Conservation (phyloP, 2,329 filamentous ascomycete genomes). For the Penicillium brevicompactum region DNA sequence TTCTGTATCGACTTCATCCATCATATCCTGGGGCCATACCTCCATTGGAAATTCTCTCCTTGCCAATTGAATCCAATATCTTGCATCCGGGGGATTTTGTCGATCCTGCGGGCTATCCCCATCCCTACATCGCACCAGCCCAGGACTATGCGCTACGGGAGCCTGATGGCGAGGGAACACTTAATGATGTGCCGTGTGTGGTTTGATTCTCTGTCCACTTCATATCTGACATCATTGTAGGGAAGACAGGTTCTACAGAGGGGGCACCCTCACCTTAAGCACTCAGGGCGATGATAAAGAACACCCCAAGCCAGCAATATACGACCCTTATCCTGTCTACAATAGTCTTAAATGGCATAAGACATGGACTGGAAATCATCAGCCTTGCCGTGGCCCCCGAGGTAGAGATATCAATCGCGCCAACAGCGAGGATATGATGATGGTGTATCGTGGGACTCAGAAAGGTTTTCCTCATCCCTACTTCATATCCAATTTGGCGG, state of each 20-base stretch:
- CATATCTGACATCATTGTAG: neutral
- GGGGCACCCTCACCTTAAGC: neutral
- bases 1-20: neutral
- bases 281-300: neutral
- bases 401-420: neutral
- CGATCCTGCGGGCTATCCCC: neutral
- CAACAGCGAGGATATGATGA: slow-evolving; percentile 5
- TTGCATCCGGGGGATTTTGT: neutral
- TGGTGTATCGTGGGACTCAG: slow-evolving; percentile 4
- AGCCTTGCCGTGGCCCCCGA: slow-evolving; percentile 1
- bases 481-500: neutral
- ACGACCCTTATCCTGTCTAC: slow-evolving; percentile 6
- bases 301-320: neutral
- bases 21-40: neutral
- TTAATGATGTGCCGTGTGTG: neutral
- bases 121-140: neutral
- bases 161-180: neutral
- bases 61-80: neutral
- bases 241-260: neutral
- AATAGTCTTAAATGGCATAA: neutral
- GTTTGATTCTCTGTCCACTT: neutral
- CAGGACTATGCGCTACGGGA: neutral
- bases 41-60: neutral
- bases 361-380: neutral
- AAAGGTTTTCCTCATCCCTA: neutral